Percentiles rank a stretch among this genome's conserved stretches.
Evolutionary conservation across 805 yeast species (phyloP).

Genomic region (Jamesozyma jinghongensis): DNA sequence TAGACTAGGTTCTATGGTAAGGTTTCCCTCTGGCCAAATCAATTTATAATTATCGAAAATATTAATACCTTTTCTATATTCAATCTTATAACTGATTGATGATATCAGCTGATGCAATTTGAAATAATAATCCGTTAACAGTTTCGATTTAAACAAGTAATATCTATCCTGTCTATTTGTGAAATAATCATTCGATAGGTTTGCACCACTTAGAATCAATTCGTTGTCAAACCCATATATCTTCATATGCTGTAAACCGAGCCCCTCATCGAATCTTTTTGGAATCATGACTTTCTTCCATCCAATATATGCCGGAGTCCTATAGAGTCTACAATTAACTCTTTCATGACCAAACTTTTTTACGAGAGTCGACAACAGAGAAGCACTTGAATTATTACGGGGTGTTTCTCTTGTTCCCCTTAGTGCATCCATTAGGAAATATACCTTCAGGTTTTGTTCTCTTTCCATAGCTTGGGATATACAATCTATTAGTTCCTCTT

Average conservation of each 20-base stretch:
- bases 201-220: slow-evolving; percentile 83
- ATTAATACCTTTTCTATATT: slow-evolving; percentile 24
- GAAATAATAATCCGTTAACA: slow-evolving; percentile 63
- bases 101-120: slow-evolving; percentile 59
- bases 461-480: slow-evolving; percentile 48
- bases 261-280: slow-evolving; percentile 77
- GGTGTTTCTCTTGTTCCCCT: slow-evolving; percentile 94
- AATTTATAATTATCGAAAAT: slow-evolving; percentile 44
- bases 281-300: slow-evolving; percentile 60
- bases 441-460: slow-evolving; percentile 57
- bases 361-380: slow-evolving; percentile 57
- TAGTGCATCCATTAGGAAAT: slow-evolving; percentile 74
- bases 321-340: slow-evolving; percentile 76
- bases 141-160: slow-evolving; percentile 52
- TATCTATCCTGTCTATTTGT: slow-evolving; percentile 93
- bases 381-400: slow-evolving; percentile 55
- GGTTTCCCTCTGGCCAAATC: slow-evolving; percentile 66
- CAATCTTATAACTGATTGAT: slow-evolving; percentile 59
- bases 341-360: slow-evolving; percentile 53
- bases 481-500: slow-evolving; percentile 62
- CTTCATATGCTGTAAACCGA: slow-evolving; percentile 95
- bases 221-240: slow-evolving; percentile 92
- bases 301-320: slow-evolving; percentile 78
- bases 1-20: slow-evolving; percentile 56
- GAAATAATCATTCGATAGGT: slow-evolving; percentile 83